A percentile compares a stretch with the other conserved stretches of the same genome.
phyloP scores from a whole-genome alignment of 371 early-diverging fungal species.

The Syncephalastrum monosporum region DNA sequence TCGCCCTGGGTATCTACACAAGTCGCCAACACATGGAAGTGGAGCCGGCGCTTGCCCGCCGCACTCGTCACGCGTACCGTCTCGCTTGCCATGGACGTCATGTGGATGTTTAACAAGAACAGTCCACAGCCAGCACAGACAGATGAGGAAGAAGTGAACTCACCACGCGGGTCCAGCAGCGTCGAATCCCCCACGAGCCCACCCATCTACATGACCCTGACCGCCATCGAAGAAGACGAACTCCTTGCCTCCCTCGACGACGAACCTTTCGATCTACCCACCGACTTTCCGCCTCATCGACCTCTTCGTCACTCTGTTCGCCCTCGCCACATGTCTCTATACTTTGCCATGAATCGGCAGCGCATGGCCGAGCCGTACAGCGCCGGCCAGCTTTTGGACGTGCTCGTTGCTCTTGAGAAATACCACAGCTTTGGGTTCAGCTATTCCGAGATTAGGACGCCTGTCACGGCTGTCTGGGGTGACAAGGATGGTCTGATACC shows the following conservation, averaged over 20 bases:
- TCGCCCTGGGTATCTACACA: slow-evolving; percentile 56
- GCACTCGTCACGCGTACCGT: slow-evolving; percentile 39
- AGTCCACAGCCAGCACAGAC: neutral
- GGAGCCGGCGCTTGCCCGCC: slow-evolving; percentile 49
- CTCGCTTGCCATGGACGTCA: slow-evolving; percentile 47
- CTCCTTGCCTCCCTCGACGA: slow-evolving; percentile 30
- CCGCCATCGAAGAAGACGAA: slow-evolving; percentile 15
- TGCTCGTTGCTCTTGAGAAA: slow-evolving; percentile 49
- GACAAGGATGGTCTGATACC: slow-evolving; percentile 50
- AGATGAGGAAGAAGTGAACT: slow-evolving; percentile 8
- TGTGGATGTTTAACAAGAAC: slow-evolving; percentile 41
- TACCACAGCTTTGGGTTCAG: slow-evolving; percentile 49
- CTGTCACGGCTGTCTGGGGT: slow-evolving; percentile 54
- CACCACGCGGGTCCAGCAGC: slow-evolving; percentile 9
- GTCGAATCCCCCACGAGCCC: slow-evolving; percentile 3
- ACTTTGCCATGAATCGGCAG: slow-evolving; percentile 44
- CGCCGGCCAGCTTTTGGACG: slow-evolving; percentile 44
- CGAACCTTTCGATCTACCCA: slow-evolving; percentile 34
- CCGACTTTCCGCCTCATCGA: slow-evolving; percentile 50
- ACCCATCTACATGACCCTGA: slow-evolving; percentile 7
- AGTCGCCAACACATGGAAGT: slow-evolving; percentile 49
- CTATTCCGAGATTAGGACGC: slow-evolving; percentile 34
- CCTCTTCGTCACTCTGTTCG: slow-evolving; percentile 50
- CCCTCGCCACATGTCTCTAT: slow-evolving; percentile 45
- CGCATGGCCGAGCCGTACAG: slow-evolving; percentile 44